phyloP scores from a whole-genome alignment of 768 basidiomycete genomes.

The Baorangia bicolor region DNA sequence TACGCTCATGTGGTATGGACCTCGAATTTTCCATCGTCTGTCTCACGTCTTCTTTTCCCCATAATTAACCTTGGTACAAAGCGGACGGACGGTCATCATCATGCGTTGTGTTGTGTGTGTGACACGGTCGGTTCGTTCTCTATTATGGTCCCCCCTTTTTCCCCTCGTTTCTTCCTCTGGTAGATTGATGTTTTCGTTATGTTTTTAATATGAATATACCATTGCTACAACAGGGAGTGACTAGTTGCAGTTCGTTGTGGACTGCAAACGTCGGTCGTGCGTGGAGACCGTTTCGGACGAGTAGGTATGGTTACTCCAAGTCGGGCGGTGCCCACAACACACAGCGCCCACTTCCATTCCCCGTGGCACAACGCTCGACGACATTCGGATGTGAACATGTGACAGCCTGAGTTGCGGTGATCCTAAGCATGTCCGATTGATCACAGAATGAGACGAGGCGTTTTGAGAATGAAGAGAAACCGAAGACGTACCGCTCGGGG shows the following conservation, averaged over 20 bases:
- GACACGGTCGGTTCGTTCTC: constrained; percentile 34
- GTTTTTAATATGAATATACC: constrained; percentile 24
- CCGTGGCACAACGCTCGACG: constrained; percentile 71
- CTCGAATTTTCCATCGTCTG: constrained; percentile 15
- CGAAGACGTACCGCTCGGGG: constrained; percentile 44
- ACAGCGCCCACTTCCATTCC: constrained; percentile 78
- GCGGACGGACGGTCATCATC: constrained; percentile 11
- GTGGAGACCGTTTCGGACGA: too few relatives aligned
- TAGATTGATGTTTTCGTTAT: constrained; percentile 8
- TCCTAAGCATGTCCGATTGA: constrained; percentile 38
- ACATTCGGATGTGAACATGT: constrained; percentile 80
- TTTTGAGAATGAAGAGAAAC: not conserved
- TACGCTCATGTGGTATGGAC: constrained; percentile 30
- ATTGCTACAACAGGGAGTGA: not conserved
- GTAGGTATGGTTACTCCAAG: constrained; percentile 1
- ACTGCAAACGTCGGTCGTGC: too few relatives aligned
- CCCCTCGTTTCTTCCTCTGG: not conserved
- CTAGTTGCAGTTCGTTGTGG: not conserved
- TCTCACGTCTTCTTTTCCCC: constrained; percentile 19
- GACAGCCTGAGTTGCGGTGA: constrained; percentile 87
- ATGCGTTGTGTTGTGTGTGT: constrained; percentile 22
- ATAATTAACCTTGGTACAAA: constrained; percentile 24
- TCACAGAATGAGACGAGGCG: not conserved
- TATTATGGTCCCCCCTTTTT: not conserved
- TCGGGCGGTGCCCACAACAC: constrained; percentile 68